A percentile compares a stretch with the other conserved stretches of the same genome.
phyloP scores from a whole-genome alignment of 257 asterid species.

The Phtheirospermum japonicum region DNA sequence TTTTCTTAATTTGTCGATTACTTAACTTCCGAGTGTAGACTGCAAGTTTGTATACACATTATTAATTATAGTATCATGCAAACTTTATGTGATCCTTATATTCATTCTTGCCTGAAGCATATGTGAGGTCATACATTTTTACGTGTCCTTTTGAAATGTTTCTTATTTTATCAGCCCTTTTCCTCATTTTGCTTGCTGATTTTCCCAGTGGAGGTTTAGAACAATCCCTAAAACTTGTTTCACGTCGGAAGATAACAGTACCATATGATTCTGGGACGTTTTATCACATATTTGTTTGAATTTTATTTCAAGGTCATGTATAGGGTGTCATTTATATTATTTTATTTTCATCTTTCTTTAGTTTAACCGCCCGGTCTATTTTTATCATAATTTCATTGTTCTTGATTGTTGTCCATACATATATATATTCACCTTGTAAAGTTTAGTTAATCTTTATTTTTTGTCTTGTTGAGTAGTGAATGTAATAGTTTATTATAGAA shows the following conservation, averaged over 20 bases:
- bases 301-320: conserved; percentile 8
- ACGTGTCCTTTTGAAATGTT: background rate
- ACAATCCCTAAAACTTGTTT: background rate
- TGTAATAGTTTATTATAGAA: background rate
- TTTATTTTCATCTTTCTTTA: conserved; percentile 3
- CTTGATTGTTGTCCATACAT: background rate
- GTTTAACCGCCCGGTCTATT: background rate
- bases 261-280: background rate
- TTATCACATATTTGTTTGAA: conserved; percentile 4
- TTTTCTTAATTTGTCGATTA: conserved; percentile 7
- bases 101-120: conserved; percentile 7
- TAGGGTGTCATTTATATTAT: background rate
- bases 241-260: conserved; percentile 4
- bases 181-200: conserved; percentile 13
- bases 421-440: background rate
- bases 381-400: conserved; percentile 1
- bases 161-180: background rate
- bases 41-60: background rate
- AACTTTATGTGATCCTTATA: conserved; percentile 13
- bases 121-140: background rate
- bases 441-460: background rate
- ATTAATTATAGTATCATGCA: conserved; percentile 5
- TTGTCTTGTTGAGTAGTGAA: conserved; percentile 17
- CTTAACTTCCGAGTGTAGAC: background rate
- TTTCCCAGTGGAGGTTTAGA: background rate